Evolutionary conservation across 768 basidiomycete species (phyloP), one percentile per base, ranked within the genome.

Genomic region (Boletus pseudopeckii): DNA sequence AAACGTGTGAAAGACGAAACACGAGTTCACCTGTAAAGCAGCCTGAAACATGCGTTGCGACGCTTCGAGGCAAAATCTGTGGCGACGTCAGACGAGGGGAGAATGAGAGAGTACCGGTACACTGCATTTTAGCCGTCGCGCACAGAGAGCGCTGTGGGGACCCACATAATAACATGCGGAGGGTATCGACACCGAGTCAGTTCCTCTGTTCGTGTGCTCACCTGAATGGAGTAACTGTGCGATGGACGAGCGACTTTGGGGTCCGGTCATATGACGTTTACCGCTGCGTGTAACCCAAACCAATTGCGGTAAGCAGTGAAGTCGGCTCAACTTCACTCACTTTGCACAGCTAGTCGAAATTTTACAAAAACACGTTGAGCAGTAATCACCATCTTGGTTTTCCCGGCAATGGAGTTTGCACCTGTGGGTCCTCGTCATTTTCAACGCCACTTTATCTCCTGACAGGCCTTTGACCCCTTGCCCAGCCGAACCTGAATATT

Each of bases 351-450:
- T 15, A 46, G 18, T 7, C 28, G 28, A 28, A 28, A 28, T 0
- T 9, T 1, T 17, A 38, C 41, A 22, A 41, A 26, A 60, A 50
- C 63, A 55, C 66, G 66, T 65, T 68, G 57, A 41, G 43, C 9
- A 44, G 39, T 33, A 30, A 43, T n/a, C 54, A 46, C 36, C 48
- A 54, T 14, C 44, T 20, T 28, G 0, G 1, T 17, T n/a, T 26
- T 22, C 36, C 7, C 15, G 24, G 26, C 18, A 39, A 71, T 70
- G 70, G 64, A 71, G 15, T 71, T 60, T 62, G 48, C 50, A 13
- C 59, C 58, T 52, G 68, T 71, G 56, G 65, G 68, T 71, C 64
- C 68, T 49, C 34, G 10, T 45, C 11, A 15, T 42, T 48, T 33
- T 45, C 7, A 1, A 39, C 37, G 37, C 56, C 50, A 48, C 43